Base-by-base conservation (phyloP, 176 grass and related monocot species). In the Aegilops tauschii region DNA sequence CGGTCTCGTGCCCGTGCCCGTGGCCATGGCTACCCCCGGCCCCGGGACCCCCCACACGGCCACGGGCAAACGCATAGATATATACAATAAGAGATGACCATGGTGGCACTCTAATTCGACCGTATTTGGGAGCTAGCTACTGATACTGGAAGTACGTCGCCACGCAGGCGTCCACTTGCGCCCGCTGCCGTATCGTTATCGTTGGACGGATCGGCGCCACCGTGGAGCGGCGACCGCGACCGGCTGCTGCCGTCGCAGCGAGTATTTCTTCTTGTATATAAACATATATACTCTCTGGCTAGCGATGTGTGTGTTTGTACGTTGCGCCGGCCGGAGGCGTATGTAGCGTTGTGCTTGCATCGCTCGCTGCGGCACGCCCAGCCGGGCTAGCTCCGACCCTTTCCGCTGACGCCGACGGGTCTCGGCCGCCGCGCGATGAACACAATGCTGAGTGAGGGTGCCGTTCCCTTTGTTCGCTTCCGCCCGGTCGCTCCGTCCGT, bases 361-460 rank as follows among this genome's bases (percentile, higher is more conserved):
- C 13, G 12, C 32, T 34, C 21, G 4, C 23, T 14, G 45, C 31
- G 76, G 30, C 31, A n/a, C 9, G 18, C 18, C 20, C 34, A 35
- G 34, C 34, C 34, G 5, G 36, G 37, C 42, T 1, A 18, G 4
- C 10, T 44, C 25, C 25, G 36, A 45, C 78, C 8, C 79, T 52
- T 50, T 52, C 80, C 28, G 20, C 18, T 77, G 86, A 88, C 25
- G 86, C 70, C 0, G 71, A 82, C 86, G 86, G 80, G 86, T 82
- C 85, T 34, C 66, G 76, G 36, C 28, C 44, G 80, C 45, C 74
- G 49, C 65, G 8, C 28, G 61, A 81, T 81, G 80, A 83, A 83
- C 47, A 62, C 86, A 13, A 88, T 78, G 86, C 71, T 76, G 61
- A 35, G 0, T 12, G 71, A 66, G 25, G 12, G 23, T 36, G 63